Base-by-base conservation (phyloP, 2,329 filamentous ascomycete genomes). In the Penicillium paneum region DNA sequence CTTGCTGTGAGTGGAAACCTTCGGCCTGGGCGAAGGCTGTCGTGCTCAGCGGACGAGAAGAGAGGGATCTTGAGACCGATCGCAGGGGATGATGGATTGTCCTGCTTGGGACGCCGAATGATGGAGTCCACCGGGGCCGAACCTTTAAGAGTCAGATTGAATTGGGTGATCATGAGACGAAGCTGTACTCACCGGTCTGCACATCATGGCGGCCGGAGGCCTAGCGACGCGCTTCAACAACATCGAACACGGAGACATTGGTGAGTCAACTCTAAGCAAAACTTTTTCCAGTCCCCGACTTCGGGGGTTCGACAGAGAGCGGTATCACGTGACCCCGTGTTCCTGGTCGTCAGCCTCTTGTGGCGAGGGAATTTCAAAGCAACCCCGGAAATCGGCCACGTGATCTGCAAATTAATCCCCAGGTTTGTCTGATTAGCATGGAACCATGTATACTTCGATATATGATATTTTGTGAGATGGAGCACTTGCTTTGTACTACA, bases 171-270 rank as follows among this genome's bases (percentile, higher is more conserved):
- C 19, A 32, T 17, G 7, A 38, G 19, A 24, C 2, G 10, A 24
- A 29, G 15, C 5, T 29, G 34, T 17, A 46, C 49, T 39, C 10
- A 52, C 49, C 10, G 32, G 26, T 29, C 49, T 46, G 32, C 49
- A 44, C 32, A 46, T 38, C 19, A 39, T 26, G 19, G 41, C 8
- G 49, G 28, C 24, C 32, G 41, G 31, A 46, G 49, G 32, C 32
- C 41, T 32, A 38, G 49, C 41, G 41, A 52, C 43, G 41, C 43
- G 43, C 49, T 49, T 49, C 19, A 49, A 42, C 31, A 41, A 40
- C 47, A 49, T 49, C 12, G 47, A 42, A 49, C 47, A 49, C 47
- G 47, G 45, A 40, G 45, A 49, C 47, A 49, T 49, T 49, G 28
- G 29, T 49, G 36, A 49, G 47, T 49, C 17, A 32, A 32, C 38